Evolutionary conservation across 2,329 filamentous ascomycete genomes (phyloP).

Genomic region (Boeremia exigua): DNA sequence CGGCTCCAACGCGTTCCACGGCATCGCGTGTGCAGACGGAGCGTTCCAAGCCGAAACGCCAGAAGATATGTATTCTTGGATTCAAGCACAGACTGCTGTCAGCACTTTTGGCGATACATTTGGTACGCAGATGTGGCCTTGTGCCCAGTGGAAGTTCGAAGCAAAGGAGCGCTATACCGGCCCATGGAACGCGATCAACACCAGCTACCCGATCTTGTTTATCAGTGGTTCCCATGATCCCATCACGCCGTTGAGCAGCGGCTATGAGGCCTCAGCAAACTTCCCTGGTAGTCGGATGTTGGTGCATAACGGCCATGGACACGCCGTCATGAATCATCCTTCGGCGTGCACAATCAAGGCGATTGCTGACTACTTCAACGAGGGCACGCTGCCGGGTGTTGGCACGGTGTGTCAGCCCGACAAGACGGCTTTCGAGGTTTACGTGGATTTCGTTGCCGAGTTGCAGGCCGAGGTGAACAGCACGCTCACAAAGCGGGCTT

Average conservation of each 20-base stretch:
- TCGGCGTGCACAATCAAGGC: constrained; percentile 16
- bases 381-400: constrained; percentile 21
- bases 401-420: constrained; percentile 21
- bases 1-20: constrained; percentile 18
- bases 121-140: constrained; percentile 18
- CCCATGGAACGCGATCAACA: constrained; percentile 19
- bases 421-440: constrained; percentile 14
- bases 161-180: constrained; percentile 24
- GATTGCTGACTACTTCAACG: constrained; percentile 20
- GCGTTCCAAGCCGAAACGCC: constrained; percentile 18
- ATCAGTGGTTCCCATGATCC: constrained; percentile 24
- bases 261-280: constrained; percentile 21
- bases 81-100: constrained; percentile 14
- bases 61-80: constrained; percentile 19
- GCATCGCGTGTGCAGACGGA: constrained; percentile 19
- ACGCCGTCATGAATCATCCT: constrained; percentile 10
- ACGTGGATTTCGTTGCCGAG: constrained; percentile 1
- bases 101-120: constrained; percentile 21
- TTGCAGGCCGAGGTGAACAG: background rate
- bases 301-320: constrained; percentile 23
- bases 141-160: constrained; percentile 24
- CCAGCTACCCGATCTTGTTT: constrained; percentile 23
- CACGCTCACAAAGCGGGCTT: background rate
- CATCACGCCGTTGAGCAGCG: constrained; percentile 24
- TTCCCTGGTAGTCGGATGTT: constrained; percentile 21